Base-by-base conservation (phyloP, 345 rosid species). In the Aquilaria malaccensis region DNA sequence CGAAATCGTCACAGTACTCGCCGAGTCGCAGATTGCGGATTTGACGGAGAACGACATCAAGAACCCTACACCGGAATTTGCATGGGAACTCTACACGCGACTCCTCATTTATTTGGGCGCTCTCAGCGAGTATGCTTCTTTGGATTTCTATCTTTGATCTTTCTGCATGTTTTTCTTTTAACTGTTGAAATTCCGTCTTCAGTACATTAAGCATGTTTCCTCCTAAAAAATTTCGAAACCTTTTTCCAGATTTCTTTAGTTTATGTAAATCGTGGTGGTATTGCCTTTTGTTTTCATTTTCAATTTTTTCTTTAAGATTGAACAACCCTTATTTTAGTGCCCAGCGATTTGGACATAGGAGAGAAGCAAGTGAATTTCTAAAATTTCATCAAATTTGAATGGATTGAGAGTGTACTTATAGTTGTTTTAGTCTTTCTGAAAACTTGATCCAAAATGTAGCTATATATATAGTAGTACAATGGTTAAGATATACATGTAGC, bases 71-170 rank as follows among this genome's bases (percentile, higher is more conserved):
- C 66, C 70, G 2, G 89, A 78, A 52, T 78, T 85, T 64, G 56
- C 90, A 61, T 72, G 72, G 30, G 76, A 85, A 67, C 73, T 90
- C 61, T 86, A 83, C 77, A 66, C 83, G 53, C 80, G 85, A 52
- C 80, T 94, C 72, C 82, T 88, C 47, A 68, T 77, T 81, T 73
- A 83, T 61, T 86, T 94, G 67, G 88, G 85, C 76, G 66, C 74
- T 4, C 75, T 90, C 70, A 63, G 67, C 51, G 96, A 90, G 99
- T 86, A 63, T 7, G 70, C 3, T 12, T 29, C 22, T 57, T 31
- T 30, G 14, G 29, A 22, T 22, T 22, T 22, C 22, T 22, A 22
- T 0, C 69, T 54, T 58, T 49, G 7, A 0, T 12, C 50, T 46
- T 58, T 29, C 2, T 3, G 4, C 46, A 62, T n/a, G 10, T 45